Evolutionary conservation across 2,329 filamentous ascomycete species (phyloP), one percentile per base, ranked within the genome.

Genomic region (Metarhizium anisopliae): DNA sequence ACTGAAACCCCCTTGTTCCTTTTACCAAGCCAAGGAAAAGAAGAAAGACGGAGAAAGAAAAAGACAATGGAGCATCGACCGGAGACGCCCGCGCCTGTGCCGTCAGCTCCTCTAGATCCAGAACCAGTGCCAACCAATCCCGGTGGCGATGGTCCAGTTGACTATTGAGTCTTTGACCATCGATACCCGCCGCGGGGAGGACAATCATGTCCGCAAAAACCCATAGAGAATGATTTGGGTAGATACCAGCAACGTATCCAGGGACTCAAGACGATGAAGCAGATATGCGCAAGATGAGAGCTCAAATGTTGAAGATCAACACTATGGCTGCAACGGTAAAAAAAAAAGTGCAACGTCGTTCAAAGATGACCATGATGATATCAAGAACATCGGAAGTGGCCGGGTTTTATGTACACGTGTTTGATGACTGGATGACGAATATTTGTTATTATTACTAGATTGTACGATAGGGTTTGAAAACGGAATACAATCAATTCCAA

Each of bases 71-170:
- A 53, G 13, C 67, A 63, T 45, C 45, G 66, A 42, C 67, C 66
- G 32, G 66, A 68, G 58, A 70, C 67, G 32, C 67, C 67, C 51
- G 65, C 67, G 42, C 61, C 61, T 20, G 62, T 65, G 11, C 61
- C 64, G 40, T 67, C 67, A 40, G 57, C 64, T 40, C 67, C 67
- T n/a, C 61, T 60, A 35, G 66, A 66, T 57, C 67, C 67, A 4
- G 65, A 65, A 25, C 42, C 52, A 2, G 42, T 35, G 7, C 32
- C 32, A 35, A 7, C 10, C 10, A 11, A 11, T 38, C 35, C 42
- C 52, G n/a, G 43, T 20, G 52, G 62, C 62, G 36, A 64, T 25
- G 25, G 25, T 68, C 50, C 67, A 64, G 66, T 63, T 20, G 66
- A 69, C 55, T 69, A 64, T 55, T 58, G 51, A 55, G 25, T 25